Percentiles rank a stretch among this genome's conserved stretches.
Conservation (phyloP, 345 rosid species). For the Ailanthus altissimus region DNA sequence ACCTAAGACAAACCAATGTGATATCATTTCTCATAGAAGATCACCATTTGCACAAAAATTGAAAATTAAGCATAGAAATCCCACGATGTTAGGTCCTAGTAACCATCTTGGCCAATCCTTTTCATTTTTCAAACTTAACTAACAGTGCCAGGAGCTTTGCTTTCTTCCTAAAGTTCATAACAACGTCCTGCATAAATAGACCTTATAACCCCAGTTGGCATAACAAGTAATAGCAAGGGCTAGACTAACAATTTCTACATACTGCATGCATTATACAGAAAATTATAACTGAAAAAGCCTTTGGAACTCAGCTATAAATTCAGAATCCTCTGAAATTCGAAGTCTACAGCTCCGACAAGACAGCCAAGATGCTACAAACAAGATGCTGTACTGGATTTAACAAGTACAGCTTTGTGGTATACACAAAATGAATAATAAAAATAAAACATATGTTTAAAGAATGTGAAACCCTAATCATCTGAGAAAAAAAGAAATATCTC, state of each 20-base stretch:
- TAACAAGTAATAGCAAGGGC: background rate
- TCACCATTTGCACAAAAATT: background rate
- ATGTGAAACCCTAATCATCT: background rate
- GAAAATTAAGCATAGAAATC: background rate
- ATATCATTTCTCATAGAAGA: background rate
- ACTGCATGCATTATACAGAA: background rate
- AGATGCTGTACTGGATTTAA: background rate
- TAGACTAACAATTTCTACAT: background rate
- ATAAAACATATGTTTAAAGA: background rate
- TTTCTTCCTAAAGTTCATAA: background rate
- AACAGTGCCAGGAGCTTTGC: background rate
- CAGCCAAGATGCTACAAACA: background rate
- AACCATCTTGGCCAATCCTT: background rate
- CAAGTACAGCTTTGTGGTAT: background rate
- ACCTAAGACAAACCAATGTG: background rate
- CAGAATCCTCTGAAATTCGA: background rate
- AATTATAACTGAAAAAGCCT: background rate
- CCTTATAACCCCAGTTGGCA: background rate
- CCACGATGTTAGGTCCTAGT: background rate
- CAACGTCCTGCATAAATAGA: background rate
- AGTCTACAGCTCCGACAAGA: background rate
- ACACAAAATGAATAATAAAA: background rate
- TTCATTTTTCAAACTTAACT: background rate
- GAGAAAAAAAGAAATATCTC: background rate
- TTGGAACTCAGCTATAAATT: background rate